Conservation (phyloP, 768 basidiomycete genomes). For the Calocybe gangraenosa region DNA sequence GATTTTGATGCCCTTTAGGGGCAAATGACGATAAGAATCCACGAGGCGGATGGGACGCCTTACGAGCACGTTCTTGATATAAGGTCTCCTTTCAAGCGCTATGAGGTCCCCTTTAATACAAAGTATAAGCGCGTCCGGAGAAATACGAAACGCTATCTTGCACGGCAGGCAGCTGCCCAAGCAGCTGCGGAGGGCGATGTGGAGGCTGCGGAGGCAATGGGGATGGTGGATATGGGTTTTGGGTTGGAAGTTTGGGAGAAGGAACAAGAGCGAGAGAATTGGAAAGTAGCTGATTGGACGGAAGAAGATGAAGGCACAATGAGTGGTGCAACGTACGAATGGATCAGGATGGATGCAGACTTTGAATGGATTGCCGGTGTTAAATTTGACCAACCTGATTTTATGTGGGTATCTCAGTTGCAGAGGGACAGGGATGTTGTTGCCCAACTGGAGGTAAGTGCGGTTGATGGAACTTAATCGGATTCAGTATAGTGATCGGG, state of each 20-base stretch:
- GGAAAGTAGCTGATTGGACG: conserved; percentile 98
- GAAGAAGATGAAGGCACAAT: conserved; percentile 93
- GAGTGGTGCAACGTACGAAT: conserved; percentile 97
- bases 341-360: conserved; percentile 98
- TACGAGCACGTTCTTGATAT: conserved; percentile 98
- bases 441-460: conserved; percentile 87
- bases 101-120: conserved; percentile 97
- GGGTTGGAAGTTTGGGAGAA: conserved; percentile 96
- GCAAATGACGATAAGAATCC: conserved; percentile 97
- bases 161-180: conserved; percentile 87
- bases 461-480: conserved; percentile 1
- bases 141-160: conserved; percentile 94
- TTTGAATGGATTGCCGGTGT: conserved; percentile 98
- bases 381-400: conserved; percentile 92
- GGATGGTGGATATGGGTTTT: conserved; percentile 92
- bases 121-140: conserved; percentile 96
- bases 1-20: conserved; percentile 46
- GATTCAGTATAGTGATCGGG: not conserved
- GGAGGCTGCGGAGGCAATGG: conserved; percentile 91
- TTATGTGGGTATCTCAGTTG: conserved; percentile 97
- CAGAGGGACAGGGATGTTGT: conserved; percentile 96
- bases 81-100: conserved; percentile 81
- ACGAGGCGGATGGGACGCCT: conserved; percentile 98
- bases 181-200: conserved; percentile 90
- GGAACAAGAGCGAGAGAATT: conserved; percentile 85